These are phyloP conservation scores for Globomyces pollinis-pini DNA, from an alignment of 192 early-diverging fungal genomes.

Conservation along the genomic window DNA sequence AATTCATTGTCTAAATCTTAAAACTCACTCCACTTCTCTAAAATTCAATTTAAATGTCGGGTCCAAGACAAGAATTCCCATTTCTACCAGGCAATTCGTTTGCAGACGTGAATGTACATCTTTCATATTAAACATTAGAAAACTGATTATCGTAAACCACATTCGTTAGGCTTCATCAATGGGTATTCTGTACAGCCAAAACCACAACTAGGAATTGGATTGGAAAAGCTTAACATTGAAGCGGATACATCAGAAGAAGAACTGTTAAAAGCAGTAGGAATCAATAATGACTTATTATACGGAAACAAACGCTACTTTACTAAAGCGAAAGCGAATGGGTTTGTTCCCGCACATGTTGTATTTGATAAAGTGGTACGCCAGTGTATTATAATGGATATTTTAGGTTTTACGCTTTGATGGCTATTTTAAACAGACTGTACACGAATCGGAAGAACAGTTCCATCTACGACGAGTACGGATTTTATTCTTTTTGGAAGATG, in stretches of 20 bases:
- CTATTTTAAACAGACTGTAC: slow-evolving; percentile 59
- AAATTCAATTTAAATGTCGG: too few species aligned
- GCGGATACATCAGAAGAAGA: slow-evolving; percentile 18
- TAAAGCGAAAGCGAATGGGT: slow-evolving; percentile 14
- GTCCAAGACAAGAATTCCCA: slow-evolving; percentile 16
- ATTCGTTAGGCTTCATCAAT: slow-evolving; percentile 48
- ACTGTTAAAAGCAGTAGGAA: slow-evolving; percentile 23
- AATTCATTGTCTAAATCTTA: too few species aligned
- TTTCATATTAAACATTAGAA: slow-evolving; percentile 21
- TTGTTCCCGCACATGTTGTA: slow-evolving; percentile 51
- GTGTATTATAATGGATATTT: neutral
- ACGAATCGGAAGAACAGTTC: slow-evolving; percentile 54
- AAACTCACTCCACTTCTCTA: too few species aligned
- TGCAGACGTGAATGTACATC: slow-evolving; percentile 37
- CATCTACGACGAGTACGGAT: slow-evolving; percentile 51
- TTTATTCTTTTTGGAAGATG: slow-evolving; percentile 55
- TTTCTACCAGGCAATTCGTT: slow-evolving; percentile 53
- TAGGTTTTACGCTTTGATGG: slow-evolving; percentile 54
- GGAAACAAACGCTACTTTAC: slow-evolving; percentile 29
- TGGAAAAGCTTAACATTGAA: slow-evolving; percentile 21
- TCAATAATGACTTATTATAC: slow-evolving; percentile 38
- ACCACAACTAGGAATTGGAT: slow-evolving; percentile 27
- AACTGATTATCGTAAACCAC: slow-evolving; percentile 43
- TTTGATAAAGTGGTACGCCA: slow-evolving; percentile 56
- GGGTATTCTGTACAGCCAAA: slow-evolving; percentile 41